Evolutionary conservation across 2,329 filamentous ascomycete genomes (phyloP).

Genomic region (Aureobasidium leucospermi): DNA sequence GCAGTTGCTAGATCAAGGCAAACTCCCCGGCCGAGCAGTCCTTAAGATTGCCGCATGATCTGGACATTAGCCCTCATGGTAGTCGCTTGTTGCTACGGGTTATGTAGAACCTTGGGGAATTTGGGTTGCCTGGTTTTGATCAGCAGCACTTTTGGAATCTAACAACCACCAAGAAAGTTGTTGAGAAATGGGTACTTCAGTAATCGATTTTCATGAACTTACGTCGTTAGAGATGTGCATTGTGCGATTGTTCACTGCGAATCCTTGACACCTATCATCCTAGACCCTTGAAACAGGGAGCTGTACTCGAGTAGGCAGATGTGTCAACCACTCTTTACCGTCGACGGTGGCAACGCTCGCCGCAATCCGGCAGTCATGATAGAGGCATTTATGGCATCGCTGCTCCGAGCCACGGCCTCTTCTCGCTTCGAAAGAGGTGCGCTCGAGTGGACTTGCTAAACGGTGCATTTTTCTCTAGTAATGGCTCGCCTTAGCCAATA

Average conservation of each 20-base stretch:
- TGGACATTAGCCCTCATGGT: neutral
- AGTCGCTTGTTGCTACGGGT: neutral
- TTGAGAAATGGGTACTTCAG: too few relatives aligned
- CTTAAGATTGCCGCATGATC: slow-evolving; percentile 28
- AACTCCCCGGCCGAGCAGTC: slow-evolving; percentile 35
- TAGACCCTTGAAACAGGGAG: neutral
- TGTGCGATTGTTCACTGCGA: neutral
- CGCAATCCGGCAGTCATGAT: neutral
- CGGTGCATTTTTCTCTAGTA: neutral
- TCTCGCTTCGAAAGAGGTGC: neutral
- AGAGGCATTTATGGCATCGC: neutral
- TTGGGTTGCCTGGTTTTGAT: neutral
- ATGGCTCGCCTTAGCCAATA: neutral
- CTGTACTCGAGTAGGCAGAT: neutral
- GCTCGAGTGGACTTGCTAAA: neutral
- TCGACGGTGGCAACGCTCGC: neutral
- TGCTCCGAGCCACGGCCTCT: neutral
- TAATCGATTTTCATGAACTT: too few relatives aligned
- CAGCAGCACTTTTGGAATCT: neutral
- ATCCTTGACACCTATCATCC: neutral
- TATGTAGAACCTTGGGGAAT: neutral
- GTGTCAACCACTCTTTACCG: neutral
- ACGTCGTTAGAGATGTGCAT: neutral
- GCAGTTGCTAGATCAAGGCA: slow-evolving; percentile 32
- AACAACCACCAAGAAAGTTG: too few relatives aligned